Evolutionary conservation across 495 filamentous ascomycete species (phyloP).

Genomic region (Tuber brumale): DNA sequence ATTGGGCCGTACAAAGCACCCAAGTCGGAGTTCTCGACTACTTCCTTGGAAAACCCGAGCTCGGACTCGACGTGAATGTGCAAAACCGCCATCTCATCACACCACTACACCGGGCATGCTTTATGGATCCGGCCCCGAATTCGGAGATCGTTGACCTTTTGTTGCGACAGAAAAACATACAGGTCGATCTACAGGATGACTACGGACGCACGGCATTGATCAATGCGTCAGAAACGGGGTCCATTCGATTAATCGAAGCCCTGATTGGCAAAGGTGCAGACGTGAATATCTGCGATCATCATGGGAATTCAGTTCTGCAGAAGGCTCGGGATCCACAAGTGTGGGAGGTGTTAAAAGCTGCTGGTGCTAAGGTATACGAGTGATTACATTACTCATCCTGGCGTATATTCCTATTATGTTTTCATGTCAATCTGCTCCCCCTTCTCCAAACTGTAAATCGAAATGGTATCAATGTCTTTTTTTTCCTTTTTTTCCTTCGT

Average conservation of each 20-base stretch:
- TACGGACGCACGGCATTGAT: background rate
- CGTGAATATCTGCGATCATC: background rate
- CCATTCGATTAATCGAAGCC: background rate
- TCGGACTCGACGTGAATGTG: background rate
- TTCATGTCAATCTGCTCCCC: background rate
- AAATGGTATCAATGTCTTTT: background rate
- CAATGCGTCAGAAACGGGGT: background rate
- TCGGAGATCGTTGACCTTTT: slow-evolving; percentile 1
- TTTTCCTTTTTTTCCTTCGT: background rate
- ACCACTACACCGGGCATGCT: background rate
- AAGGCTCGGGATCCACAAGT: background rate
- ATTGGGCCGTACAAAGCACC: background rate
- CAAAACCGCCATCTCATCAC: slow-evolving; percentile 1
- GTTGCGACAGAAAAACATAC: slow-evolving; percentile 1
- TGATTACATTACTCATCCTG: background rate
- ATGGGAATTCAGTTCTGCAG: background rate
- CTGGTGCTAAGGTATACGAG: background rate
- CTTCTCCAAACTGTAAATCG: background rate
- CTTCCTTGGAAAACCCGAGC: background rate
- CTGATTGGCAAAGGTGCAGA: background rate
- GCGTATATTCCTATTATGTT: background rate
- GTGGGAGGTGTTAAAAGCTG: background rate
- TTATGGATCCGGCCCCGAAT: background rate
- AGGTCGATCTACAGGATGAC: background rate
- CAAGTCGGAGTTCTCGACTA: background rate